phyloP scores from a whole-genome alignment of 192 early-diverging fungal genomes.

The Pilaira anomala region DNA sequence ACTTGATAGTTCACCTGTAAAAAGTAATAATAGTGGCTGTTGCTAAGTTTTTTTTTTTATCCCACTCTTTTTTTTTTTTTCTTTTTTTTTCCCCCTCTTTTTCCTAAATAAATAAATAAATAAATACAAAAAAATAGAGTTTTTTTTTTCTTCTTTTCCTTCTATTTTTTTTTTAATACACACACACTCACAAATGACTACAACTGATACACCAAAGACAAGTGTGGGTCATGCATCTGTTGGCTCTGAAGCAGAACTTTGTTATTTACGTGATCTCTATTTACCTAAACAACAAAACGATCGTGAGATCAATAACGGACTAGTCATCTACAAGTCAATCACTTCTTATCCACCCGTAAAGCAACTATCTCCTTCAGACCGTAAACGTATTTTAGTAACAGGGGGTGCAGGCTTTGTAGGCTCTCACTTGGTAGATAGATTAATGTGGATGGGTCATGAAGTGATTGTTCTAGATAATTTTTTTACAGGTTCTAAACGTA shows the following conservation, averaged over 20 bases:
- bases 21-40: neutral
- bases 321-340: constrained; percentile 39
- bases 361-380: constrained; percentile 46
- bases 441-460: constrained; percentile 81
- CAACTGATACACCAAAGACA: no score
- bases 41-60: no score
- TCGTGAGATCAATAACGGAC: constrained; percentile 20
- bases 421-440: constrained; percentile 73
- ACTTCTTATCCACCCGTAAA: constrained; percentile 58
- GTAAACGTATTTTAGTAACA: constrained; percentile 76
- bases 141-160: no score
- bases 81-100: no score
- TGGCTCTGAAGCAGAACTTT: constrained; percentile 35
- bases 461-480: constrained; percentile 83
- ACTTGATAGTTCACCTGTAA: constrained; percentile 14
- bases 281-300: constrained; percentile 31
- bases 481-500: constrained; percentile 72
- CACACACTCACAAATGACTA: no score
- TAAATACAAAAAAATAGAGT: no score
- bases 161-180: no score
- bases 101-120: no score
- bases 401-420: constrained; percentile 90
- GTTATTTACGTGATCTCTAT: constrained; percentile 36
- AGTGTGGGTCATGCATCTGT: constrained; percentile 37
- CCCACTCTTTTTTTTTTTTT: no score